Evolutionary conservation across 2,329 filamentous ascomycete genomes (phyloP), one percentile per base, ranked within the genome.

Genomic region (Thelonectria rubi): DNA sequence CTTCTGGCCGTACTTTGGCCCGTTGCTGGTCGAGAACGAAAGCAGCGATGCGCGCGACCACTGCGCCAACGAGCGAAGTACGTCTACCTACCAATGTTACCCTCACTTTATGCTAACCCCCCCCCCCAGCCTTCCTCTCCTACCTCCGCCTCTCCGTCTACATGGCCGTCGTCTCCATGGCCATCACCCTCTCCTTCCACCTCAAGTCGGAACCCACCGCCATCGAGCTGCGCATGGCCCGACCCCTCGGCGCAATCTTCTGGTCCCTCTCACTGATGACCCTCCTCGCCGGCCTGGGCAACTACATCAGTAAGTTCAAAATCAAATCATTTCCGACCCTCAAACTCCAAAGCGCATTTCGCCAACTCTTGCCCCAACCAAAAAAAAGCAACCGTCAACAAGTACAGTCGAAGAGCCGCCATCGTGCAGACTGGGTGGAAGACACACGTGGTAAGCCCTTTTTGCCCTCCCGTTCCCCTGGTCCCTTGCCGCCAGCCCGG

Each of bases 381-480:
- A 20, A 42, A 9, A 15, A 7, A 30, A 87, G 84, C 88, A 70
- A 89, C 88, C 0, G 80, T 98, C 21, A 91, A 91, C 69, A 90
- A 92, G 74, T 99, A 97, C 75, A 91, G 91, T 69, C 83, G 86
- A 40, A 87, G 89, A 67, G 84, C 85, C 24, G 95, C 95, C 0
- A 84, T 98, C 65, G 95, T 99, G 40, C 95, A 99, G 80, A 91
- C 88, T 30, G 95, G 95, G 1, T 95, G 92, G 91, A 94, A 93
- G 78, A 98, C 95, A 39, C 94, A 98, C 75, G 77, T 89, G 43
- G 91, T 97, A 72, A 65, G 82, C 75, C n/a, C n/a, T n/a, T n/a
- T n/a, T n/a, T n/a, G n/a, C 9, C n/a, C 21, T 10, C 7, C 14
- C 17, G 4, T 12, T 37, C 49, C 10, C 2, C 9, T 7, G 15